These are phyloP conservation scores for Boletellus ananas DNA, from an alignment of 768 basidiomycete species.

Conservation along the genomic window DNA sequence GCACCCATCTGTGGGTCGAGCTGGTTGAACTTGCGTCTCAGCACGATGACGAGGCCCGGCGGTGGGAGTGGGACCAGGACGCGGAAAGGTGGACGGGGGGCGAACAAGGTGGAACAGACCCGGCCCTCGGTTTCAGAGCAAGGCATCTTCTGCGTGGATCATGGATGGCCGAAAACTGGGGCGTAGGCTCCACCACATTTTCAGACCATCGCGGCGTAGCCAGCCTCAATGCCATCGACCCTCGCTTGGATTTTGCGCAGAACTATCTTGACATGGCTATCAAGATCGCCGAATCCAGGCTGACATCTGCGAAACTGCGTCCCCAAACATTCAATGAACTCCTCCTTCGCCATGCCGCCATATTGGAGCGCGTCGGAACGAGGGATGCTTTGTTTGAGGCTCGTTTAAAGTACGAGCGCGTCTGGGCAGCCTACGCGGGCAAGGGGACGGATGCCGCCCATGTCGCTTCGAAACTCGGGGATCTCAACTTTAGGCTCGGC, in stretches of 20 bases:
- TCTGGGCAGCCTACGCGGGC: slow-evolving; percentile 46
- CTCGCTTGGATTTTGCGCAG: slow-evolving; percentile 52
- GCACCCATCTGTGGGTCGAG: slow-evolving; percentile 63
- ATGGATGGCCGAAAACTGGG: slow-evolving; percentile 72
- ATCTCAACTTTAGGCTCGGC: slow-evolving; percentile 56
- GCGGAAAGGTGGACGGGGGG: slow-evolving; percentile 61
- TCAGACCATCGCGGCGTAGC: slow-evolving; percentile 33
- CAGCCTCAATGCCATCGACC: slow-evolving; percentile 46
- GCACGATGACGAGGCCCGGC: slow-evolving; percentile 46
- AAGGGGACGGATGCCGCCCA: slow-evolving; percentile 46
- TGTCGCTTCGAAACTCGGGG: slow-evolving; percentile 63
- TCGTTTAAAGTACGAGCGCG: slow-evolving; percentile 53
- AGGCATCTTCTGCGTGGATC: slow-evolving; percentile 63
- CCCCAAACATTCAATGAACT: slow-evolving; percentile 53
- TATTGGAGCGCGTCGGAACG: slow-evolving; percentile 61
- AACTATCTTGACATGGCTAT: slow-evolving; percentile 51
- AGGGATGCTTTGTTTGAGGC: slow-evolving; percentile 48
- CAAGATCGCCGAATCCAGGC: slow-evolving; percentile 39
- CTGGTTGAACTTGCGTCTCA: slow-evolving; percentile 45
- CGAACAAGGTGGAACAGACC: slow-evolving; percentile 64
- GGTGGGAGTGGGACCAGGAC: slow-evolving; percentile 69
- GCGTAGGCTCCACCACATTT: slow-evolving; percentile 41
- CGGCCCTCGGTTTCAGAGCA: slow-evolving; percentile 57
- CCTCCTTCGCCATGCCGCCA: slow-evolving; percentile 48
- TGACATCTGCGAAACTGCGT: slow-evolving; percentile 39